Base-by-base conservation (phyloP, 768 basidiomycete species). In the Nevesoporus exiguus region DNA sequence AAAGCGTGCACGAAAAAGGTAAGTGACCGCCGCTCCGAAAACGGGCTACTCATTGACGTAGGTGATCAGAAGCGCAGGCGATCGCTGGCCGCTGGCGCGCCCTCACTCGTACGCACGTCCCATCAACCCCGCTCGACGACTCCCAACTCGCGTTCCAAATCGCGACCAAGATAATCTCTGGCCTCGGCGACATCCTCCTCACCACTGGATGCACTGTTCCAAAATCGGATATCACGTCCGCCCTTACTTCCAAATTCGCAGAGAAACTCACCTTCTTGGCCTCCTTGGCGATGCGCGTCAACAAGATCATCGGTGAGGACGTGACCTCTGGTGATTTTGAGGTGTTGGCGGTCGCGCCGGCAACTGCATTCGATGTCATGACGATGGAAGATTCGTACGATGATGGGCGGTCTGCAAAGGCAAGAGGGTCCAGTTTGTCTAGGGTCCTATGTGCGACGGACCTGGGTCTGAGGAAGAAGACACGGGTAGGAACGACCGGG, bases 251-350 rank as follows among this genome's bases (percentile, higher is more conserved):
- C 5, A 73, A 72, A 25, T 84, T 84, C 58, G 67, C 70, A 1
- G 74, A 73, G 0, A 74, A 74, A 14, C 69, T 84, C 24, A 60
- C 63, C 15, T 62, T 70, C 13, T 70, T 84, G 33, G 74, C 78
- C 33, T 71, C 74, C 21, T 63, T 74, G 6, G 79, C 82, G 2
- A 70, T 79, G 52, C 72, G 72, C 8, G 66, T 85, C 52, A 82
- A 82, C 51, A 69, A 69, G 58, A 66, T 71, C 27, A 50, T 71
- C 2, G 57, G 65, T 9, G 66, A 67, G 37, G 69, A 71, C 13
- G 60, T 63, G 17, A 72, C 67, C 1, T 72, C 65, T 0, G 71
- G 68, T 1, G 66, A 70, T 52, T 61, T 71, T 5, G 69, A 72
- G 46, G 66, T 71, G 15, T 50, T 69, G 46, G 61, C 67, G 0